Evolutionary conservation across 1,284 basidiomycete genomes (phyloP), one percentile per base, ranked within the genome.

Genomic region (Rugosomyces carneus): DNA sequence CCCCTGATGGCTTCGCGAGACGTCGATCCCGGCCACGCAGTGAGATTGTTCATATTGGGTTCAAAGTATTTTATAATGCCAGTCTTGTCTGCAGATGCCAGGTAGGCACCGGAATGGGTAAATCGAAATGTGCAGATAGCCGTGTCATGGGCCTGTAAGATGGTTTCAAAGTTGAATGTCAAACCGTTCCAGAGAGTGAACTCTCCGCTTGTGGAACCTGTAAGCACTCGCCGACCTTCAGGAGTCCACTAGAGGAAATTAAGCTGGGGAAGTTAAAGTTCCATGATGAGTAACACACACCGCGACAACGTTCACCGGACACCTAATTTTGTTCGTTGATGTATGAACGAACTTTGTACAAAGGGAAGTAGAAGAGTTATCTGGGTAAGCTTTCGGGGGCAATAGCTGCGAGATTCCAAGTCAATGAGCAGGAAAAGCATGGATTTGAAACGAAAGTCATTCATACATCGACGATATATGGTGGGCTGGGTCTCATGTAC

Each of bases 101-200:
- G 80, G 65, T 90, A 96, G 15, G 84, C 75, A 8, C 95, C 95
- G 0, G 91, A 90, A 57, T 95, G 89, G 1, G 89, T 89, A 71
- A 95, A 99, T 7, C 81, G 73, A 62, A 98, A 81, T 0, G 91
- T 80, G 29, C 94, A 89, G 49, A 99, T 91, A 16, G 93, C 89
- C 7, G 86, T 85, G 63, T 99, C 95, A 68, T 99, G 96, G 0
- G 94, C 95, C 68, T 97, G 94, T 35, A 98, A 79, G 58, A 99
- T 98, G 0, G 95, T 97, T 66, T 99, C 95, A 64, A 99, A 99
- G 71, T 99, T 98, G 81, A 98, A 99, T 0, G 95, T 98, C 24
- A 96, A 75, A 15, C 94, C 95, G 60, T 99, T 99, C 95, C 96
- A 99, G 4, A 99, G 78, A 0, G 95, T 98, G 66, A 99, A 98